These are phyloP conservation scores for Candida oleophila DNA, from an alignment of 805 yeast species.

Conservation along the genomic window DNA sequence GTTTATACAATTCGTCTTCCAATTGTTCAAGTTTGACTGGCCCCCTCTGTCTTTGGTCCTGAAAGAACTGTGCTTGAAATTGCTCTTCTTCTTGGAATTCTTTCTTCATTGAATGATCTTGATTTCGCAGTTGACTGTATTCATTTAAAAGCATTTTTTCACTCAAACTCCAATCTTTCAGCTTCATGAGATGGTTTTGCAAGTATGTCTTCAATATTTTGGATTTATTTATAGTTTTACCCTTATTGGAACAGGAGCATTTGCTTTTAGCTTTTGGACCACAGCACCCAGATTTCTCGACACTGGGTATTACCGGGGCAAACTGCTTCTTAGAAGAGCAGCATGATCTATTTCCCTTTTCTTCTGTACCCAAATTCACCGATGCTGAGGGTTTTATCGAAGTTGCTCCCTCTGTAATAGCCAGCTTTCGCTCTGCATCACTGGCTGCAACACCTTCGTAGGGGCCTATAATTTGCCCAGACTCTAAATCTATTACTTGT, in stretches of 20 bases:
- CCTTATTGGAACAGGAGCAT: slow-evolving; percentile 27
- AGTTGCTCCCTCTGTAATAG: not conserved
- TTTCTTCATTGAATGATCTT: slow-evolving; percentile 7
- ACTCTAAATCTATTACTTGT: slow-evolving; percentile 37
- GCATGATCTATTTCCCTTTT: not conserved
- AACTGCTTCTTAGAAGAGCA: not conserved
- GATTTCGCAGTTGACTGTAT: not conserved
- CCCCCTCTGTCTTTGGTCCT: not conserved
- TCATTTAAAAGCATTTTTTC: slow-evolving; percentile 5
- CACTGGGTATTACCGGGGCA: not conserved
- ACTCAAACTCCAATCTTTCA: slow-evolving; percentile 7
- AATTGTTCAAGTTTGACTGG: not conserved
- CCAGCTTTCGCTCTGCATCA: slow-evolving; percentile 7
- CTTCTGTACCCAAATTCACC: not conserved
- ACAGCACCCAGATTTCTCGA: slow-evolving; percentile 24
- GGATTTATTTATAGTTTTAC: slow-evolving; percentile 30
- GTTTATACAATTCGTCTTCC: not conserved
- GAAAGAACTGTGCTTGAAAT: slow-evolving; percentile 9
- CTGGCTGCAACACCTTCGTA: slow-evolving; percentile 25
- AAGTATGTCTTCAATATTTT: slow-evolving; percentile 34
- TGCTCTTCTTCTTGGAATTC: slow-evolving; percentile 11
- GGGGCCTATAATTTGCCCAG: slow-evolving; percentile 40
- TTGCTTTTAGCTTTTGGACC: slow-evolving; percentile 13
- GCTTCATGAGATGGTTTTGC: slow-evolving; percentile 19
- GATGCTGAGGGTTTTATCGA: not conserved